Base-by-base conservation (phyloP, 257 asterid species). In the Lithospermum erythrorhizon region DNA sequence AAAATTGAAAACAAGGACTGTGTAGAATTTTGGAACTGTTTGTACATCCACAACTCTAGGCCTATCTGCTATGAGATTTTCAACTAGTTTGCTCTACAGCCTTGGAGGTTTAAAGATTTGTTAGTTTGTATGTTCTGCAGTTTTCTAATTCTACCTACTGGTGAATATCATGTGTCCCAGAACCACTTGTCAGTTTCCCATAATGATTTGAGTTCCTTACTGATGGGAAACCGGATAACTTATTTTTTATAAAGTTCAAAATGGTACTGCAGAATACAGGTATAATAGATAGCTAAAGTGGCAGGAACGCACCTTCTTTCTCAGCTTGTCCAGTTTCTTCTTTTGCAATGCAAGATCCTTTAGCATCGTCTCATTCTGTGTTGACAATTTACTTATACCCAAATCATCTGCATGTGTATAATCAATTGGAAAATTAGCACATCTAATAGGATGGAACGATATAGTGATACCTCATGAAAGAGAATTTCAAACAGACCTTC, bases 321-420 rank as follows among this genome's bases (percentile, higher is more conserved):
- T 82, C 76, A 89, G 64, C 71, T 72, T 81, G 57, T 84, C 84
- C 72, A 93, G 68, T 77, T 86, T 93, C 75, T 83, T 86, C 83
- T 73, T 82, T 62, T 79, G 76, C 67, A 67, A 20, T 55, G 75
- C 67, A 61, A 93, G 83, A 69, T 86, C 89, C 52, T 78, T 75
- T 21, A 64, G 79, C 68, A 81, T 70, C 59, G 82, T 70, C 70
- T 65, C 54, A 67, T 89, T 93, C 74, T 80, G 94, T 58, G 53
- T 72, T 14, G 86, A 80, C 73, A 77, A 74, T 62, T 81, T 66
- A 72, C 79, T 71, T 30, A 61, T 55, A 48, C 65, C 70, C 53
- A 68, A 64, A 61, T 76, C 82, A 57, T 69, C 98, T 86, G 87
- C 82, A 73, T 18, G 55, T 57, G 65, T 30, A 66, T 15, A 35